Conservation (phyloP, 2,329 filamentous ascomycete genomes). For the Xylaria sp. region DNA sequence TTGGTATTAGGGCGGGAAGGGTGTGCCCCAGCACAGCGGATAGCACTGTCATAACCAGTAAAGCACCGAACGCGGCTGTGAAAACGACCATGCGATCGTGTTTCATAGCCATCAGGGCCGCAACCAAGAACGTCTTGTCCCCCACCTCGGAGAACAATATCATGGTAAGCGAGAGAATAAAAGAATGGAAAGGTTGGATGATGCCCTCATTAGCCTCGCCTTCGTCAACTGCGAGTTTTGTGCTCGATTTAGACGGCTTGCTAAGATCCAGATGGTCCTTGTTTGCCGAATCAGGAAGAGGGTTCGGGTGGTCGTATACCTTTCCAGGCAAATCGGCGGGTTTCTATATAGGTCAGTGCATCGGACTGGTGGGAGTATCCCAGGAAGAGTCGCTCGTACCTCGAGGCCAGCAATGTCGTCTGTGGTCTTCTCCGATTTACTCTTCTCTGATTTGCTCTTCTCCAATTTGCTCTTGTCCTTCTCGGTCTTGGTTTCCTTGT, state of each 20-base stretch:
- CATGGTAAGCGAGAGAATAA: slow-evolving; percentile 93
- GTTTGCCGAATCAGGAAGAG: slow-evolving; percentile 72
- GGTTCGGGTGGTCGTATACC: slow-evolving; percentile 78
- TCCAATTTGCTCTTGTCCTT: slow-evolving; percentile 47
- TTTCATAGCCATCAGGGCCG: slow-evolving; percentile 99
- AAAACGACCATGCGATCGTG: slow-evolving; percentile 94
- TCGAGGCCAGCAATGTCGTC: slow-evolving; percentile 65
- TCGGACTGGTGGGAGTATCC: not conserved
- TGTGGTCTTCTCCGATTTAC: slow-evolving; percentile 56
- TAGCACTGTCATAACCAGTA: slow-evolving; percentile 93
- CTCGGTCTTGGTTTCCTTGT: slow-evolving; percentile 55
- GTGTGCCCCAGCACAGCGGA: slow-evolving; percentile 93
- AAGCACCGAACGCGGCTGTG: slow-evolving; percentile 89
- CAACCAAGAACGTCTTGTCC: slow-evolving; percentile 98
- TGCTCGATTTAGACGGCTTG: slow-evolving; percentile 52
- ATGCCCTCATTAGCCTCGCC: slow-evolving; percentile 65
- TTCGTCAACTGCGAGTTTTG: slow-evolving; percentile 49
- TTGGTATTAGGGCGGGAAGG: slow-evolving; percentile 88
- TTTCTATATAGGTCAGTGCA: slow-evolving; percentile 67
- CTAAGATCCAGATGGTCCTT: slow-evolving; percentile 71
- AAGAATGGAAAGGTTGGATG: slow-evolving; percentile 87
- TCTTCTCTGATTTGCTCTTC: slow-evolving; percentile 48
- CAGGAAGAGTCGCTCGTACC: slow-evolving; percentile 57
- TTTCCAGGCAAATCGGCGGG: slow-evolving; percentile 83
- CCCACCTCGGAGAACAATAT: slow-evolving; percentile 96